Evolutionary conservation across 2,329 filamentous ascomycete species (phyloP).

Genomic region (Cladophialophora chaetospira): DNA sequence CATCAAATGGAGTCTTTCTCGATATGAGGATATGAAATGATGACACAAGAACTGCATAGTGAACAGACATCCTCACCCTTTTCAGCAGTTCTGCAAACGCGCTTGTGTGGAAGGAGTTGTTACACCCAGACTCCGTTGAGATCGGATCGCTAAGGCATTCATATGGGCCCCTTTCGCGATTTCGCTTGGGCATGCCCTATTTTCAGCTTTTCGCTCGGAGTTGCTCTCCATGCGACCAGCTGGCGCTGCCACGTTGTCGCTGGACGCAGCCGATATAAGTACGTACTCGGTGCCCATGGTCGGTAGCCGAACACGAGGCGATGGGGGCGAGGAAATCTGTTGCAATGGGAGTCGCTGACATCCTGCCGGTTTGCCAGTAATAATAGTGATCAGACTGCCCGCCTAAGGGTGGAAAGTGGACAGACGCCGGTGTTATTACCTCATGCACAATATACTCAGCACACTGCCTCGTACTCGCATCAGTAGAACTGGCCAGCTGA

Average conservation of each 20-base stretch:
- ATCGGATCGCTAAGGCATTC: not conserved
- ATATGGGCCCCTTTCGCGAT: not conserved
- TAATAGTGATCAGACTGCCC: not conserved
- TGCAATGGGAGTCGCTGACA: not conserved
- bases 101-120: not conserved
- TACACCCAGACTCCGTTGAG: not conserved
- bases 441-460: not conserved
- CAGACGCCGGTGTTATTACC: not conserved
- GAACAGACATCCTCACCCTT: not conserved
- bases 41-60: not conserved
- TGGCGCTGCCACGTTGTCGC: not conserved
- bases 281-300: not conserved
- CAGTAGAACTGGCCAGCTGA: not conserved
- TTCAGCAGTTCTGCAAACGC: not conserved
- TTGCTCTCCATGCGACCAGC: not conserved
- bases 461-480: not conserved
- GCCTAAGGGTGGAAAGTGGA: slow-evolving; percentile 1
- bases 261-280: not conserved
- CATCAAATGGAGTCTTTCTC: not conserved
- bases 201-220: not conserved
- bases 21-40: not conserved
- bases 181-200: slow-evolving; percentile 4
- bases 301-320: slow-evolving; percentile 7
- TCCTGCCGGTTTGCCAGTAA: not conserved
- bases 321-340: not conserved